Evolutionary conservation across 2,329 filamentous ascomycete species (phyloP).

Genomic region (Arthrinium phaeospermum): DNA sequence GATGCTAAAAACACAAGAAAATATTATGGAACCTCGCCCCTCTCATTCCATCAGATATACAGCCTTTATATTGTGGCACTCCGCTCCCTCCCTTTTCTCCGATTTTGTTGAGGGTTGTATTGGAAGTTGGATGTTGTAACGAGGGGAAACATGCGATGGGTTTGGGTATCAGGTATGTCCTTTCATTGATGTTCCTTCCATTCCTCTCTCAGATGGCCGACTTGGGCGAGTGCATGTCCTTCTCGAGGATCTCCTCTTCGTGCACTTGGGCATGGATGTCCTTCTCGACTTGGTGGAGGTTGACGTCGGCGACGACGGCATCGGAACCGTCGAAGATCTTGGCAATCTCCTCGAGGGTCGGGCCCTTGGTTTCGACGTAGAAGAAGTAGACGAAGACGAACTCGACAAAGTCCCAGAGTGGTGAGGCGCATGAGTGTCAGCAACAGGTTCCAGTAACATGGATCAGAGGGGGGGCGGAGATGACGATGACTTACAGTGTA

Average conservation of each 20-base stretch:
- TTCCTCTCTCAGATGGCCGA: slow-evolving; percentile 19
- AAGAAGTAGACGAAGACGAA: slow-evolving; percentile 69
- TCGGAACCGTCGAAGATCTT: slow-evolving; percentile 73
- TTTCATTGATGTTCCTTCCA: not conserved
- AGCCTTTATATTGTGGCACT: not conserved
- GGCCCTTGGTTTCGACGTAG: slow-evolving; percentile 73
- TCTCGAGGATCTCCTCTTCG: slow-evolving; percentile 40
- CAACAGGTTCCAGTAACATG: too few relatives aligned
- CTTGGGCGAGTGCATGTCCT: slow-evolving; percentile 23
- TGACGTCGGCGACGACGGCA: slow-evolving; percentile 54
- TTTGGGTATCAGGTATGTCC: not conserved
- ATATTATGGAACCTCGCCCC: not conserved
- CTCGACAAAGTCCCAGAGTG: slow-evolving; percentile 64
- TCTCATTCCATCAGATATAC: not conserved
- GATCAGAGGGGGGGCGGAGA: too few relatives aligned
- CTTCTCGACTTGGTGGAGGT: slow-evolving; percentile 61
- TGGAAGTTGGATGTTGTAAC: not conserved
- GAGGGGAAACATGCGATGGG: not conserved
- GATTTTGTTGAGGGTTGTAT: not conserved
- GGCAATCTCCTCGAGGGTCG: slow-evolving; percentile 73
- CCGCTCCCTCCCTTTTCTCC: not conserved
- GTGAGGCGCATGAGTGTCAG: not conserved
- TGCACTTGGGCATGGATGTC: slow-evolving; percentile 49
- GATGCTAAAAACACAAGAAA: not conserved
- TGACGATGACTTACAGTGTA: slow-evolving; percentile 55